Evolutionary conservation across 805 yeast species (phyloP), one percentile per base, ranked within the genome.

Genomic region (Schizosaccharomyces osmophilus): DNA sequence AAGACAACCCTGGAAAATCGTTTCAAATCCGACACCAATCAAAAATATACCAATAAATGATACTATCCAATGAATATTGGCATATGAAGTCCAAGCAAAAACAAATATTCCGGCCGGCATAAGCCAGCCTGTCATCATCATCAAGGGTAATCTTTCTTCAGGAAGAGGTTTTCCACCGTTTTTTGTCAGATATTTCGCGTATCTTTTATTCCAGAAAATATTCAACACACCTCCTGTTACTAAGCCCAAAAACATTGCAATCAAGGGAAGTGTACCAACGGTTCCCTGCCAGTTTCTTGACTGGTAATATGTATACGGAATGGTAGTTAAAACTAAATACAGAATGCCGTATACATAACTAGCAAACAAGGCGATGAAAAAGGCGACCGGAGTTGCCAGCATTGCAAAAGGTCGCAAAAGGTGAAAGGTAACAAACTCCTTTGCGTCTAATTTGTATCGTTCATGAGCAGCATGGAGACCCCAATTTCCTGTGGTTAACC

Each of bases 391-490:
- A n/a, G n/a, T n/a, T n/a, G n/a, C n/a, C n/a, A n/a, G n/a, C n/a
- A n/a, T n/a, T n/a, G n/a, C n/a, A n/a, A n/a, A n/a, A n/a, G n/a
- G n/a, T n/a, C n/a, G n/a, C n/a, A n/a, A n/a, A n/a, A n/a, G n/a
- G n/a, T n/a, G n/a, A n/a, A n/a, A n/a, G n/a, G n/a, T n/a, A n/a
- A n/a, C n/a, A n/a, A n/a, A n/a, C n/a, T n/a, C n/a, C n/a, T n/a
- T 75, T 58, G 83, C 51, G 26, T 80, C 74, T 5, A 84, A 71
- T 63, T 78, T 77, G 62, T 78, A 78, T 63, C 77, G 79, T 67
- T 85, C 93, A 67, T 82, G 87, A 8, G 86, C 82, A 36, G 94
- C 87, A 66, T 81, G 84, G 61, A 85, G 79, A 55, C 84, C 85
- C 93, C 93, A 85, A 73, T 83, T 86, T 19, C 86, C 85, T 11